Evolutionary conservation across 768 basidiomycete genomes (phyloP), one percentile per base, ranked within the genome.

Genomic region (Trametes cinnabarina): DNA sequence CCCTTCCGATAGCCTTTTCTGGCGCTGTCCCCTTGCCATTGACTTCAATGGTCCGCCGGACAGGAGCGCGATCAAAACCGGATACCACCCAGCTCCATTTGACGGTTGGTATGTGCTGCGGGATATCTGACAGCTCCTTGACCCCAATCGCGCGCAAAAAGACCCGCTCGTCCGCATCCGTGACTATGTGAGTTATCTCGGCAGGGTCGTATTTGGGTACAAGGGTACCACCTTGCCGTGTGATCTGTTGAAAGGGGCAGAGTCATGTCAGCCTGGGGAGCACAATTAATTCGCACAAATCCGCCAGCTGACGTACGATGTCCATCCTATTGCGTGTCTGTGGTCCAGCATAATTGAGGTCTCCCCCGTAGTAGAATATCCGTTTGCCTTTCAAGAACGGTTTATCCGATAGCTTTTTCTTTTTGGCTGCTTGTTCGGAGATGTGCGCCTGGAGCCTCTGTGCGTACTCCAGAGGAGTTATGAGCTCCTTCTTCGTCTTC

Each of bases 181-280:
- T 82, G 30, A 92, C 76, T 51, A 92, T 85, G 64, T 90, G 87
- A 3, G 90, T 90, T 26, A 87, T 81, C 8, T 68, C 60, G 4
- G 65, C 60, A 3, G 82, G 72, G 60, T 91, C 84, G 64, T 81
- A 92, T 34, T 64, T 73, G 2, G 87, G 78, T 37, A 82, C 70
- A 23, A 92, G 72, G 20, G 77, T 81, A 42, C 82, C 90, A 11
- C 90, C 90, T 60, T 82, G 72, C 58, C 74, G 76, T 41, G 84
- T 74, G 39, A 92, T 81, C 90, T 92, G 53, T 19, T 6, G 30
- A 32, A 32, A 12, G 30, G 12, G 30, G 30, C 30, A 25, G 35
- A 4, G 50, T 19, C 26, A 20, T 37, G 39, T 37, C 37, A 47
- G 39, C 14, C 11, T 25, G 10, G 37, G 28, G 7, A 43, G 30